Evolutionary conservation across 2,329 filamentous ascomycete species (phyloP), one percentile per base, ranked within the genome.

Genomic region (Aspergillus novofumigatus): DNA sequence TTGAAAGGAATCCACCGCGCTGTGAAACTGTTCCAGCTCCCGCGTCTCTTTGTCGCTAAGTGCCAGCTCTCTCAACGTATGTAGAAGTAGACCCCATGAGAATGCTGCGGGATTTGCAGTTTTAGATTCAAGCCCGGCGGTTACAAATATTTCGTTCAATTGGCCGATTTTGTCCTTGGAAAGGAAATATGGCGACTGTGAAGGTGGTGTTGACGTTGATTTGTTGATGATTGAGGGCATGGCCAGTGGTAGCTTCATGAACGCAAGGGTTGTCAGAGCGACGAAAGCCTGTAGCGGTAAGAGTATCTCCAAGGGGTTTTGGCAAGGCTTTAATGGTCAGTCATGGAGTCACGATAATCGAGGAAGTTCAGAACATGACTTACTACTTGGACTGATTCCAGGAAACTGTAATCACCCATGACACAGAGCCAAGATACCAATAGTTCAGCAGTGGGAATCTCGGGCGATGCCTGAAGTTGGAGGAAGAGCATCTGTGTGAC

Each of bases 71-170:
- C 85, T 84, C 76, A 94, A 85, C 26, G 83, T 81, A 66, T 89
- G 84, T 9, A 92, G 79, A 26, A 96, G 83, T 50, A 93, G 78
- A 3, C 87, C 86, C 92, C 92, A 97, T 3, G 89, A 85, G 63
- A 95, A 89, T 21, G 91, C 82, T 20, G 90, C 85, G 1, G 91
- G 90, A 55, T 84, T 86, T 21, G 89, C 89, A 38, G 84, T 84
- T 41, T 80, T 77, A n/a, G 84, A 79, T 17, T 81, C 81, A 21
- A 75, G 69, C 28, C 80, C 80, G 11, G 86, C 84, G 55, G 80
- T 77, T 25, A 87, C 75, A 35, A 96, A 80, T n/a, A 88, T 83
- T 53, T 83, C 82, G 64, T 93, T 91, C 14, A 96, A 83, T 54
- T 86, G 83, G 51, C 84, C 82, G n/a, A 96, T 79, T 21, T 89